Evolutionary conservation across 176 grass and related monocot genomes (phyloP), one percentile per base, ranked within the genome.

Genomic region (Cenchrus americanus): DNA sequence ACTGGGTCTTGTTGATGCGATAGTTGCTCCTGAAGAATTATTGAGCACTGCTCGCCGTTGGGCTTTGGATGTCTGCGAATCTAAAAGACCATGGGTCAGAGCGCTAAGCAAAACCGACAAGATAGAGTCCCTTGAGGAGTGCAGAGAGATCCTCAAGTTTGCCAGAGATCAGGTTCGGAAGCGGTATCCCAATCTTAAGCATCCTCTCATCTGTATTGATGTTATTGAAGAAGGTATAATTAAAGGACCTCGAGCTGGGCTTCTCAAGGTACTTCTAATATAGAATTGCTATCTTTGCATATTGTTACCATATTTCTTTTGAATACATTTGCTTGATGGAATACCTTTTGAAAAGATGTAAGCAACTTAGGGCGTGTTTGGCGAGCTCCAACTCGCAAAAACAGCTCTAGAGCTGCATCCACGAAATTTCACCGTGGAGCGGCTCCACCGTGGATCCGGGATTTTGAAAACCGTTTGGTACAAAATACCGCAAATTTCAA

Each of bases 221-320:
- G 91, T 86, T 65, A 87, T 98, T 34, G 96, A 98, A 89, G 96
- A 98, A 71, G 96, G 96, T 76, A 93, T 98, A 67, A 77, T 89
- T 54, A 80, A 84, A 69, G 93, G 93, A 26, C 96, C 93, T 73
- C 90, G 83, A 50, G 87, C 89, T 90, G 93, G 96, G 30, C 87
- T 98, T 63, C 84, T 61, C 82, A 98, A 98, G 95, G 95, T 98
- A 86, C 61, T 44, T 19, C 19, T 19, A 44, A 44, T 55, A 19
- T 55, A 7, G 3, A 18, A 6, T 54, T 54, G 52, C 17, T 18
- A 55, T 55, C 5, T 19, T 55, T 55, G 52, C 52, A 7, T 19
- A 19, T 19, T 55, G 52, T 19, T 19, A 37, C 34, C 34, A 37
- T 37, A 37, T 37, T 72, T 48, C 32, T 63, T 22, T 55, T 80